phyloP scores from a whole-genome alignment of 228 moss, liverwort and hornwort species.

The Sphagnum magellanicum region DNA sequence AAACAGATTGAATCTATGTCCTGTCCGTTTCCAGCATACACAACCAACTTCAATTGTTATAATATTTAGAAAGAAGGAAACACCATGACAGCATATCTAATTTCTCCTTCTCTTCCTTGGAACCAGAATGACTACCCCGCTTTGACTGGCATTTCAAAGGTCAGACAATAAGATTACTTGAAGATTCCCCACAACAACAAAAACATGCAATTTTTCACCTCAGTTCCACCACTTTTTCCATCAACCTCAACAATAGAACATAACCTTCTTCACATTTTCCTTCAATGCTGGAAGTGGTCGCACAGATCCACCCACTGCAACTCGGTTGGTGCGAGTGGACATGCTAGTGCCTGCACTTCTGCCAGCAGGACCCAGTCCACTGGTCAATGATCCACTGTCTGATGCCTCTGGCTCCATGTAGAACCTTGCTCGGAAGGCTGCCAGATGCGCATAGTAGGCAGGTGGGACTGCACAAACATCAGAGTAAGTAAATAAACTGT shows the following conservation, averaged over 20 bases:
- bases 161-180: too few species aligned
- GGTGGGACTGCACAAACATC: constrained; percentile 38
- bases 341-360: constrained; percentile 42
- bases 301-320: constrained; percentile 23
- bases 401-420: constrained; percentile 99
- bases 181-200: too few species aligned
- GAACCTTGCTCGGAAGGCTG: constrained; percentile 90
- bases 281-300: constrained; percentile 55
- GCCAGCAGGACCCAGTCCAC: constrained; percentile 40
- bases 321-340: constrained; percentile 27
- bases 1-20: too few species aligned
- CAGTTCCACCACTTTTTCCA: too few species aligned
- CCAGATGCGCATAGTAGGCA: constrained; percentile 90
- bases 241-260: constrained; percentile 37
- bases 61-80: too few species aligned
- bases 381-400: constrained; percentile 76
- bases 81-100: too few species aligned
- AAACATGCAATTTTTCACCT: too few species aligned
- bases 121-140: too few species aligned
- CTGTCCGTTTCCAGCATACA: too few species aligned
- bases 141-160: too few species aligned
- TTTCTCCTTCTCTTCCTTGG: too few species aligned
- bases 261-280: constrained; percentile 56
- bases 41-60: too few species aligned
- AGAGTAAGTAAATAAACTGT: not conserved